Base-by-base conservation (phyloP, 2,329 filamentous ascomycete genomes). In the Apiospora hydei region DNA sequence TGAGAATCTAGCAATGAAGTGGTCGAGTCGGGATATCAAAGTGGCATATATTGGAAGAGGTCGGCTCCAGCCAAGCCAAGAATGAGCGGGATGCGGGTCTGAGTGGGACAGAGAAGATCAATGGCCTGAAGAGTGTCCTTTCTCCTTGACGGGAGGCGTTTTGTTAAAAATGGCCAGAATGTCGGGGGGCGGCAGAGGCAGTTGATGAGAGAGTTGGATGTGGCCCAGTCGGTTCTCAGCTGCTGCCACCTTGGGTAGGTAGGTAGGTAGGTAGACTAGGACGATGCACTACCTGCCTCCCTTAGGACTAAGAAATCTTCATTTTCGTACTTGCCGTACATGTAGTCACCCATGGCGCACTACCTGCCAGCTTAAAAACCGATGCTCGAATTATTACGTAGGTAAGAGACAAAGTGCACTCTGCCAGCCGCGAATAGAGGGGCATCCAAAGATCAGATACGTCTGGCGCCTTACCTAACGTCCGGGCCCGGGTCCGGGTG, bases 291-390 rank as follows among this genome's bases (percentile, higher is more conserved):
- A 64, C 57, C 30, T 64, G 57, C 57, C 57, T 64, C 57, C 34
- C 57, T 64, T 41, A 13, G 18, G n/a, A 64, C 57, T 64, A 64
- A 64, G 7, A 41, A 64, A 64, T 64, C 57, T 64, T 64, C 53
- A n/a, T 38, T 38, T 13, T 61, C 51, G 30, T 38, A 38, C 16
- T 61, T 38, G 18, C 18, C 18, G 44, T 38, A 61, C 53, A 7
- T 11, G 57, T n/a, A 64, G 10, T 64, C 34, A 64, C 57, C 41
- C 57, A 64, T n/a, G 21, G 21, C 18, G 21, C 21, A n/a, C 46
- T n/a, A 47, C 44, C 44, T 44, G 44, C 44, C 8, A 47, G 30
- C 53, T 61, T 8, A 7, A 61, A 7, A 61, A 4, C 30, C 53
- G 38, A 61, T 64, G 57, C 18, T 18, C 57, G 34, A 41, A 41